A percentile compares a stretch with the other conserved stretches of the same genome.
These are phyloP conservation scores for Phanerodontia chrysosporium DNA, from an alignment of 768 basidiomycete genomes.

Conservation along the genomic window DNA sequence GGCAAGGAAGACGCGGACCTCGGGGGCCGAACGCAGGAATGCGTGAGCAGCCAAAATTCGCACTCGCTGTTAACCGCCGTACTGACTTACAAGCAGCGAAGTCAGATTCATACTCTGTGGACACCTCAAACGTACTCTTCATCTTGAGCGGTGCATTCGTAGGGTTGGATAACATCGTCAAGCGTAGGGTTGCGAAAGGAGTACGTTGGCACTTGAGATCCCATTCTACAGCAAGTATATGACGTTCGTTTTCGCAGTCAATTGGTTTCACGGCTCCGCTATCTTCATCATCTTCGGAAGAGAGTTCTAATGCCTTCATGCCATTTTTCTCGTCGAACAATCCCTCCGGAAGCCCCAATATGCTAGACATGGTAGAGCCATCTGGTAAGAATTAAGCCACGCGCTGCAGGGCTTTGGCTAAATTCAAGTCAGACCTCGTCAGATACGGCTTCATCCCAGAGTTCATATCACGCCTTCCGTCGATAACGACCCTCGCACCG, in stretches of 20 bases:
- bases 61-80: background rate
- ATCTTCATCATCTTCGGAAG: slow-evolving; percentile 34
- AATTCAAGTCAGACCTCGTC: background rate
- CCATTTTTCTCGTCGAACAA: slow-evolving; percentile 81
- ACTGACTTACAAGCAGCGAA: slow-evolving; percentile 36
- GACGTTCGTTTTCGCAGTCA: slow-evolving; percentile 44
- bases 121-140: slow-evolving; percentile 92
- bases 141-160: slow-evolving; percentile 95
- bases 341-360: slow-evolving; percentile 41
- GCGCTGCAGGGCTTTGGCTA: background rate
- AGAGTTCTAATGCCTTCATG: slow-evolving; percentile 30
- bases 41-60: slow-evolving; percentile 14
- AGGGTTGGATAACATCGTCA: slow-evolving; percentile 80
- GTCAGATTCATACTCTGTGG: slow-evolving; percentile 69
- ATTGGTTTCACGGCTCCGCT: slow-evolving; percentile 78
- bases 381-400: slow-evolving; percentile 37
- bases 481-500: slow-evolving; percentile 79
- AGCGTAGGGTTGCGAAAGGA: slow-evolving; percentile 76
- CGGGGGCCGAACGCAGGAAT: slow-evolving; percentile 13
- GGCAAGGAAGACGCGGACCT: slow-evolving; percentile 38
- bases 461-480: slow-evolving; percentile 90
- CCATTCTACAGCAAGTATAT: background rate
- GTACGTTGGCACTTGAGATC: slow-evolving; percentile 44
- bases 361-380: slow-evolving; percentile 71
- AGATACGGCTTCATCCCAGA: slow-evolving; percentile 81